Conservation (phyloP, 1,284 basidiomycete genomes). For the Tilletia indica region DNA sequence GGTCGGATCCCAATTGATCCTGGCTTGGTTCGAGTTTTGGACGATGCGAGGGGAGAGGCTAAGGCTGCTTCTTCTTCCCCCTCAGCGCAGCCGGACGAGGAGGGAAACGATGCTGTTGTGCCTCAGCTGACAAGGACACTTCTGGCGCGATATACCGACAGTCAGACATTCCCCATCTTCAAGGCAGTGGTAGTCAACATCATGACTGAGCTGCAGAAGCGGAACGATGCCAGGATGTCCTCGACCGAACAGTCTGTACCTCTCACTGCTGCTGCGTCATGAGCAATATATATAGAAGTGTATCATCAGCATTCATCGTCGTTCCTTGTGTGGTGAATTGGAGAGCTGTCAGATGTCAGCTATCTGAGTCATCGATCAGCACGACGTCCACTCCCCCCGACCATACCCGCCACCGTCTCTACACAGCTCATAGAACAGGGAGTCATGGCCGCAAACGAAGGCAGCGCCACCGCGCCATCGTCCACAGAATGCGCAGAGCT, state of each 20-base stretch:
- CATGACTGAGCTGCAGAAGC: background rate
- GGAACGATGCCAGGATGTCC: background rate
- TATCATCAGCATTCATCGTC: background rate
- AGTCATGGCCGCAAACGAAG: too few species aligned
- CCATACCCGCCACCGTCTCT: too few species aligned
- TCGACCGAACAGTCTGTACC: too few species aligned
- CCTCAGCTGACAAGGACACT: conserved; percentile 41
- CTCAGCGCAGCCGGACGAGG: background rate
- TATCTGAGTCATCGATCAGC: background rate
- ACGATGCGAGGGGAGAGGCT: conserved; percentile 63
- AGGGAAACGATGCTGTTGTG: background rate
- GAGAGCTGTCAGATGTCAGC: background rate
- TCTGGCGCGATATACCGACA: conserved; percentile 43
- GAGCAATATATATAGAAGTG: background rate
- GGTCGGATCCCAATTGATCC: conserved; percentile 92
- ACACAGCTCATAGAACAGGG: too few species aligned
- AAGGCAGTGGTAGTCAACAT: conserved; percentile 23
- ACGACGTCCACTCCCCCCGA: background rate
- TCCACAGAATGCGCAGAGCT: background rate
- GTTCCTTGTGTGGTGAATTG: background rate
- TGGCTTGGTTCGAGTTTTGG: conserved; percentile 80
- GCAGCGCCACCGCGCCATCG: background rate
- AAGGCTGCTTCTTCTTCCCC: background rate
- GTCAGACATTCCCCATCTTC: conserved; percentile 52
- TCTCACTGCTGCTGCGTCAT: background rate